Base-by-base conservation (phyloP, 129 eudicot genomes). In the Saussurea involucrata region DNA sequence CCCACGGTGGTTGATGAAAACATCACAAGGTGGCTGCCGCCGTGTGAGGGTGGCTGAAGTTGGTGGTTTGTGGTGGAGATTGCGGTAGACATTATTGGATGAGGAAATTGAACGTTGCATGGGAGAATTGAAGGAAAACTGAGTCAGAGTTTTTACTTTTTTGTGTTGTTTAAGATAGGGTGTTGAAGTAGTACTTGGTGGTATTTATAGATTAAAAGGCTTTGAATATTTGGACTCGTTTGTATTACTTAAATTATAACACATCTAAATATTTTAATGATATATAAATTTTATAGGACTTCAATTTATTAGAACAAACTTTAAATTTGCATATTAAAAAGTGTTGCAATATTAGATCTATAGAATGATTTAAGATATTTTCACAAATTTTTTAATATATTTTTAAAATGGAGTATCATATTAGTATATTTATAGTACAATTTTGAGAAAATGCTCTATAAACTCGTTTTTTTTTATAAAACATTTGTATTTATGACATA, bases 1-100 rank as follows among this genome's bases (percentile, higher is more conserved):
- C 10, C 97, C 95, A 0, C 96, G 87, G 78, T 93, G 98, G 88
- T 89, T 93, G 63, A 93, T 90, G 80, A 93, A 93, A 6, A 93
- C 84, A 27, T 90, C 95, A 76, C 92, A 92, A 0, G 93, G 84
- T n/a, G 69, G 77, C 24, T 78, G 83, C 29, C 10, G 73, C 8
- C 46, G 37, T 22, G 63, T 28, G 11, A 69, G 25, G 70, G 80
- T 66, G 20, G 72, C 21, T 15, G 5, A 55, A 17, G 73, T 36
- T 3, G 76, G 71, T 37, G 67, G 28, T 58, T 80, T 74, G 11
- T 74, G 75, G 69, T 46, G 74, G 72, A 92, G 80, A 21, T 69
- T 72, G 71, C 78, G 68, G 76, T 68, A 66, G n/a, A 79, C 49
- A 75, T 64, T 57, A 10, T 60, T 85, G 76, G 86, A 66, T 28